Base-by-base conservation (phyloP, 495 filamentous ascomycete species). In the Aspergillus conjunctus region DNA sequence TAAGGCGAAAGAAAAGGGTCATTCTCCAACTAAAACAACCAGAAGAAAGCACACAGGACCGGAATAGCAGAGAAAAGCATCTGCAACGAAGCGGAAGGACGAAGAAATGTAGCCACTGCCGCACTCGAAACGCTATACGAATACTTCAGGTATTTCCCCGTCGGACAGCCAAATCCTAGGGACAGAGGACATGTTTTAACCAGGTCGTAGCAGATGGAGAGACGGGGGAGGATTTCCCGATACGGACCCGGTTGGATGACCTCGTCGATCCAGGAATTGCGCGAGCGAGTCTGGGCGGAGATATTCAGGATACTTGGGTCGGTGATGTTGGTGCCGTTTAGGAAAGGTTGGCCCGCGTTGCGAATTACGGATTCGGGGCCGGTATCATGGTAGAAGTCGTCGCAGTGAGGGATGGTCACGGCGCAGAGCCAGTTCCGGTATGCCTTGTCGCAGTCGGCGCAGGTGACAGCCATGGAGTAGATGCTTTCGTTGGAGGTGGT, bases 371-470 rank as follows among this genome's bases (percentile, higher is more conserved):
- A 83, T 66, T 76, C 89, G 0, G 71, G 3, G 1, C 78, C 73
- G 1, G 64, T 52, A 6, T 41, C 54, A 26, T 79, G 84, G 51
- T 83, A 86, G 64, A 88, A 93, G 74, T 96, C 93, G 63, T 86
- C 85, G 80, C 94, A 99, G 43, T 90, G 88, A 0, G 94, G 94
- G 64, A 99, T 94, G 14, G 84, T 88, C 34, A 98, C 93, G 50
- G 90, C 85, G 77, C 94, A 99, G 43, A 99, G 86, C 94, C 94
- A 99, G 63, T 86, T 74, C 70, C 91, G 96, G 78, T 99, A 99
- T 7, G 91, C 90, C 2, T 63, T 59, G 8, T 79, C 85, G 73
- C 94, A 99, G 75, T 92, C 83, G 22, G 65, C 66, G 77, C 94
- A 99, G 66, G 71, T 82, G 22, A 85, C 81, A 0, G 85, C 88